A percentile compares a stretch with the other conserved stretches of the same genome.
Conservation (phyloP, 495 filamentous ascomycete species). For the Aspergillus cristatus region DNA sequence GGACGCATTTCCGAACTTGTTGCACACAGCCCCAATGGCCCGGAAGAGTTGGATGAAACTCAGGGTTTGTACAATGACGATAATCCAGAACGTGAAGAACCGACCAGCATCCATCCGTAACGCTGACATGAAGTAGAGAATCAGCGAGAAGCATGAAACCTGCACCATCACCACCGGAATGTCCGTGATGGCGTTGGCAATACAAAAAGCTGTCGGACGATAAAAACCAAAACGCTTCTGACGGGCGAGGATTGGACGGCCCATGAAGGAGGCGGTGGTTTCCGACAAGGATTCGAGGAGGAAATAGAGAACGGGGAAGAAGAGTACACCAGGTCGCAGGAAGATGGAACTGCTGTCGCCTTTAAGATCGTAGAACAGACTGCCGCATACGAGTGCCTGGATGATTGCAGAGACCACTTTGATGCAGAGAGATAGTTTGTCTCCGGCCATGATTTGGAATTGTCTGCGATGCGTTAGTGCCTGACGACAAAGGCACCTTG, state of each 20-base stretch:
- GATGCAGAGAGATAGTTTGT: conserved; percentile 27
- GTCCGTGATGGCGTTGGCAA: conserved; percentile 71
- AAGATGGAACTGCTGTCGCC: conserved; percentile 32
- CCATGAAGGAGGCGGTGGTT: conserved; percentile 31
- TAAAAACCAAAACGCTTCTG: conserved; percentile 59
- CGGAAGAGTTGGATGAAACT: conserved; percentile 72
- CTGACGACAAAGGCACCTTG: too few species aligned
- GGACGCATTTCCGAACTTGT: conserved; percentile 76
- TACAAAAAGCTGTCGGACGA: conserved; percentile 68
- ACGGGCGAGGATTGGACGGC: conserved; percentile 33
- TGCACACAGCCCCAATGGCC: conserved; percentile 65
- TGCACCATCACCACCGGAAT: conserved; percentile 57
- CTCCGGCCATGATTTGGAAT: conserved; percentile 31
- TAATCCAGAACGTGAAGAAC: conserved; percentile 70
- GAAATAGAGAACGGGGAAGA: conserved; percentile 32
- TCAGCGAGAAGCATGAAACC: conserved; percentile 61
- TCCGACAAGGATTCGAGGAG: conserved; percentile 30
- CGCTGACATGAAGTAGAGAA: conserved; percentile 71
- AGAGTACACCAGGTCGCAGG: conserved; percentile 29
- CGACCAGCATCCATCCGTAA: conserved; percentile 58
- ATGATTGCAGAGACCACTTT: conserved; percentile 25
- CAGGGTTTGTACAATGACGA: conserved; percentile 59
- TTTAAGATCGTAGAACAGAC: conserved; percentile 32
- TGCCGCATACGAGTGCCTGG: conserved; percentile 32
- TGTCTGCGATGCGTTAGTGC: conserved; percentile 11